These are phyloP conservation scores for Crotalaria pallida DNA, from an alignment of 306 rosid species.

Conservation along the genomic window DNA sequence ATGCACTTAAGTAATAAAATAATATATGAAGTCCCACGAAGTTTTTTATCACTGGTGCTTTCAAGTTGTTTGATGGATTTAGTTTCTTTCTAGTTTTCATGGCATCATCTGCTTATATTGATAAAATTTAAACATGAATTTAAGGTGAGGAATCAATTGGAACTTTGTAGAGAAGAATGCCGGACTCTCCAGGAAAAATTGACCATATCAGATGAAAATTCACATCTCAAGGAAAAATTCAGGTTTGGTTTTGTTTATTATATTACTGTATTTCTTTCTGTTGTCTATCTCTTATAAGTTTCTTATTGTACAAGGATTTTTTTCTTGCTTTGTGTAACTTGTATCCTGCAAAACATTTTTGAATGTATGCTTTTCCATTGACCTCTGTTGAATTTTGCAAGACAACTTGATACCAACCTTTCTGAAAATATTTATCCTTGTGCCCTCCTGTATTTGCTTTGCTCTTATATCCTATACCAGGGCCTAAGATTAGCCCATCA, in stretches of 20 bases:
- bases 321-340: not conserved
- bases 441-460: not conserved
- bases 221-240: conserved; percentile 34
- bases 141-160: conserved; percentile 62
- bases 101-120: conserved; percentile 8
- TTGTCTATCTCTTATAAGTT: not conserved
- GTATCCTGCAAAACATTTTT: not conserved
- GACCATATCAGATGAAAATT: conserved; percentile 29
- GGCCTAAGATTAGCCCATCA: not conserved
- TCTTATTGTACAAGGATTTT: not conserved
- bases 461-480: not conserved
- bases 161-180: conserved; percentile 57
- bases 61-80: not conserved
- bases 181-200: conserved; percentile 35
- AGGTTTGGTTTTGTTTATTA: conserved; percentile 35
- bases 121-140: conserved; percentile 16
- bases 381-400: not conserved
- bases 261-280: not conserved
- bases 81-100: not conserved
- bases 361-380: not conserved
- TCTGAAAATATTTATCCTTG: not conserved
- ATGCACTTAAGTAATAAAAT: not conserved
- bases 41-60: not conserved
- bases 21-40: not conserved
- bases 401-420: not conserved